Percentiles rank a stretch among this genome's conserved stretches.
Conservation (phyloP, 805 yeast genomes). For the Kregervanrija pseudodelftensis region DNA sequence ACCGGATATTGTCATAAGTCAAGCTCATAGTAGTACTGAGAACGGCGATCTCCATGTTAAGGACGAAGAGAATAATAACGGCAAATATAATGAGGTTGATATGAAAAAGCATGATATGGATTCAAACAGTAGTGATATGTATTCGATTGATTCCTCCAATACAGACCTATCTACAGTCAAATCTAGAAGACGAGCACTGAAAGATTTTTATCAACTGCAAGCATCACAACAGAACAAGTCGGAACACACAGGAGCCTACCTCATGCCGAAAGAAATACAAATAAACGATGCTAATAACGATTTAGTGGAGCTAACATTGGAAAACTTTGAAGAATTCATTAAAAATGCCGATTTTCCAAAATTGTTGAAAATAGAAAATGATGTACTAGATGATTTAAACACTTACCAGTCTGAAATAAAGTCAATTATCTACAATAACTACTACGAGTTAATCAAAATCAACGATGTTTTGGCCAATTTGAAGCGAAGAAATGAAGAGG, state of each 20-base stretch:
- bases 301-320: conserved; percentile 3
- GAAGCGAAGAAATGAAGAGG: conserved; percentile 18
- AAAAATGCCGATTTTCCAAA: conserved; percentile 23
- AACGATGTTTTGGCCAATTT: conserved; percentile 44
- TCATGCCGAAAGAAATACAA: neutral
- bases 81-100: no score
- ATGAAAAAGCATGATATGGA: no score
- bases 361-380: conserved; percentile 31
- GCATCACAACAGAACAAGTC: conserved; percentile 19
- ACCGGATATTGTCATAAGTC: conserved; percentile 1
- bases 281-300: neutral
- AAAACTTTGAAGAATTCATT: conserved; percentile 29
- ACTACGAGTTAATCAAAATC: conserved; percentile 64
- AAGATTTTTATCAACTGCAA: conserved; percentile 35
- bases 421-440: conserved; percentile 67
- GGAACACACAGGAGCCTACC: neutral
- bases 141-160: no score
- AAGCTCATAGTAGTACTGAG: neutral
- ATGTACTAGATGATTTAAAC: conserved; percentile 38
- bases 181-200: conserved; percentile 33
- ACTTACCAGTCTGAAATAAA: conserved; percentile 55
- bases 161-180: no score
- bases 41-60: no score
- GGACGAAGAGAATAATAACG: no score
- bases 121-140: no score